Evolutionary conservation across 495 filamentous ascomycete species (phyloP).

Genomic region (Aspergillus incahuasiensis): DNA sequence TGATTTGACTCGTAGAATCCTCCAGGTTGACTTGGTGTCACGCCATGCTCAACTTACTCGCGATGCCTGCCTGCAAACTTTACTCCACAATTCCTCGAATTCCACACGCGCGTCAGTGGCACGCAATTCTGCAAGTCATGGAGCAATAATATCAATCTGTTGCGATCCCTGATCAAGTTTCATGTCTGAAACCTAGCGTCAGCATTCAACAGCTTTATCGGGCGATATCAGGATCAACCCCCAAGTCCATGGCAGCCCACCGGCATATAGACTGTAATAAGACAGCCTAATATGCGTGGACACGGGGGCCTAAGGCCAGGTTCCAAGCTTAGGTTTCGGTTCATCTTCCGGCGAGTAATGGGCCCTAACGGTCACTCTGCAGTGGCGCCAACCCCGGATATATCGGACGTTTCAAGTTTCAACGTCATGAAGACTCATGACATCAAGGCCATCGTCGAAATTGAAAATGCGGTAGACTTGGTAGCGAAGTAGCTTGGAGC

Average conservation of each 20-base stretch:
- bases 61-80: neutral
- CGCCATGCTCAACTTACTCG: no score
- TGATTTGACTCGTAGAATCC: no score
- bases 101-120: neutral
- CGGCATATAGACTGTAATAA: no score
- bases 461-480: no score
- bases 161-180: no score
- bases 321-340: neutral
- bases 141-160: neutral
- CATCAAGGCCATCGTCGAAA: neutral
- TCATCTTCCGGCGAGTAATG: neutral
- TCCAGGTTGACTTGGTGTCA: neutral
- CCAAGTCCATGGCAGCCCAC: no score
- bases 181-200: conserved; percentile 6
- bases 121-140: neutral
- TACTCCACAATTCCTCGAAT: neutral
- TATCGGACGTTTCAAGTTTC: neutral
- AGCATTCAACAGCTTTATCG: neutral
- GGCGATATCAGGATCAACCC: neutral
- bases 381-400: neutral
- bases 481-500: neutral
- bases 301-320: neutral
- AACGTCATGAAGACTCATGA: neutral
- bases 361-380: neutral
- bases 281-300: neutral